Evolutionary conservation across 2,329 filamentous ascomycete genomes (phyloP).

Genomic region (Thelonectria rubi): DNA sequence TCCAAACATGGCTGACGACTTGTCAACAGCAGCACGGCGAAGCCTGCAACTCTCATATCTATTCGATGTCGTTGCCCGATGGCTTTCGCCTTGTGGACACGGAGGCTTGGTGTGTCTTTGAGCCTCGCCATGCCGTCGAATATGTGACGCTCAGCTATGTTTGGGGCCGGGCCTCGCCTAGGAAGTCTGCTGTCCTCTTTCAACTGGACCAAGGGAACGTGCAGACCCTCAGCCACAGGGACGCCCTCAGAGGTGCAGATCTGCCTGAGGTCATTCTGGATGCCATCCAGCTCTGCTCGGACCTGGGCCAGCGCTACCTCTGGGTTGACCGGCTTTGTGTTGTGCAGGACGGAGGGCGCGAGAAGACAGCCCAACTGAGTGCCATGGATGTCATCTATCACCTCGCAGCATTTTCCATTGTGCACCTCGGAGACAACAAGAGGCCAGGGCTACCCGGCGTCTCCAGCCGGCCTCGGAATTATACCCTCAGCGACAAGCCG

Average conservation of each 20-base stretch:
- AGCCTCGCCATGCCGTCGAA: background rate
- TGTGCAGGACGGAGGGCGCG: background rate
- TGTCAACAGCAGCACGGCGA: background rate
- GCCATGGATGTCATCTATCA: background rate
- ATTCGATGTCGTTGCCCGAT: background rate
- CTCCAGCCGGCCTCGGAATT: background rate
- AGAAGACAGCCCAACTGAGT: background rate
- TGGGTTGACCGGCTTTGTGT: conserved; percentile 10
- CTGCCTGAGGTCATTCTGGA: conserved; percentile 6
- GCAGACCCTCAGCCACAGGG: background rate
- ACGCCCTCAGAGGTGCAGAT: background rate
- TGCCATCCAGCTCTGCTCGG: conserved; percentile 1
- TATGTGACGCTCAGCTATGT: background rate
- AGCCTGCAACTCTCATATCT: background rate
- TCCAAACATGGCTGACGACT: background rate
- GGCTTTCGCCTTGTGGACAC: background rate
- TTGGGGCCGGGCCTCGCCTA: background rate
- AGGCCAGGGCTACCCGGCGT: background rate
- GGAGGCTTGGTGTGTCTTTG: background rate
- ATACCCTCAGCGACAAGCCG: background rate
- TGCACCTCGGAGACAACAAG: background rate
- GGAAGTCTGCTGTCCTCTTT: background rate
- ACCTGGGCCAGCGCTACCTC: background rate
- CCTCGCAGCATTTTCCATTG: background rate
- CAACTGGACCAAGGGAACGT: background rate